Evolutionary conservation across 768 basidiomycete species (phyloP), one percentile per base, ranked within the genome.

Genomic region (Pleurotus citrinopileatus): DNA sequence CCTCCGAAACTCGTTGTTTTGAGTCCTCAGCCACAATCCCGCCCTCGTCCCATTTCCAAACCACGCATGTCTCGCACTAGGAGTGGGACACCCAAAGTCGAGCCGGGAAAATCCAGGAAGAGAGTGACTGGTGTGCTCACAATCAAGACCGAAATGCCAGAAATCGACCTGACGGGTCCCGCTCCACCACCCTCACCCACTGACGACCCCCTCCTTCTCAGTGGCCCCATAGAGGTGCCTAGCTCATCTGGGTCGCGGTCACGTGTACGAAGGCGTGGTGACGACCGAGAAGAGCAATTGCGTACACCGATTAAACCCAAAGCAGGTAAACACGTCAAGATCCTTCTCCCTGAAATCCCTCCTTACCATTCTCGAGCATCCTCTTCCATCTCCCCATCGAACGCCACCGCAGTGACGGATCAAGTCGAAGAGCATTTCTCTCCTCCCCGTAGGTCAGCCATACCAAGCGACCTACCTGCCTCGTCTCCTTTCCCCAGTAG

Each of bases 171-270:
- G 25, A 74, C 65, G 44, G 73, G 63, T 12, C 83, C 84, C 3
- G 75, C 82, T 60, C 82, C 86, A 6, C 90, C 89, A 0, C 74
- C 87, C 0, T 88, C 86, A 51, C 89, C 89, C 2, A 81, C 81
- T 0, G 89, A 91, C 32, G 89, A 91, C 60, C 89, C 89, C 0
- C 65, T 91, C 0, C 70, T 91, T 2, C 73, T 91, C 25, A 77
- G 75, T 42, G 81, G 76, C 2, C 71, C 72, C 9, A 61, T 71
- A n/a, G 48, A 51, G 22, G 48, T 51, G 4, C 48, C 32, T 6
- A 37, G 48, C 15, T 51, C 48, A 19, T 51, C 48, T 9, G 12
- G 48, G 17, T 36, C 48, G 15, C 48, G 45, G 23, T 25, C 44
- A 15, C 3, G 44, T 5, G 38, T 13, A 40, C 38, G 38, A 40